Evolutionary conservation across 805 yeast species (phyloP).

Genomic region (Yarrowia hollandica): DNA sequence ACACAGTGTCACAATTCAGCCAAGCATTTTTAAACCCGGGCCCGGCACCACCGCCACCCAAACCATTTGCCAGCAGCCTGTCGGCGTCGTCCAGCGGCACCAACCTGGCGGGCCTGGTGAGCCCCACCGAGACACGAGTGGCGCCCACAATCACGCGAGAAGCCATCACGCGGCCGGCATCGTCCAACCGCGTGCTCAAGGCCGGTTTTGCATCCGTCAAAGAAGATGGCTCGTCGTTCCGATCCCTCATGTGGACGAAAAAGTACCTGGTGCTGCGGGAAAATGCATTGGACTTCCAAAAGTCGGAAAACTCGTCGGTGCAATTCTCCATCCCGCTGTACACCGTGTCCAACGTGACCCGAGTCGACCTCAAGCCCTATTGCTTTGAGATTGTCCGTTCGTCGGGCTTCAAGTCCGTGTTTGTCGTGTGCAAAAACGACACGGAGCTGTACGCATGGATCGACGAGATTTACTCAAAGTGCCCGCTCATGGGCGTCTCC

Average conservation of each 20-base stretch:
- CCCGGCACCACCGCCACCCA: slow-evolving; percentile 26
- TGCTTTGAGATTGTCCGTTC: slow-evolving; percentile 69
- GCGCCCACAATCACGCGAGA: slow-evolving; percentile 1
- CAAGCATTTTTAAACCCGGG: slow-evolving; percentile 28
- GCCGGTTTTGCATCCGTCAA: slow-evolving; percentile 90
- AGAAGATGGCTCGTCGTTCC: slow-evolving; percentile 74
- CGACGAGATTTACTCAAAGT: slow-evolving; percentile 64
- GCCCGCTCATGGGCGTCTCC: slow-evolving; percentile 60
- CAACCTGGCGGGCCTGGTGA: not conserved
- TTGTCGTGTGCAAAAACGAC: slow-evolving; percentile 73
- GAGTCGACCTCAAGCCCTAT: slow-evolving; percentile 70
- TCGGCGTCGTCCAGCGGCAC: not conserved
- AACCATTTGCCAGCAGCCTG: not conserved
- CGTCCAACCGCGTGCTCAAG: slow-evolving; percentile 35
- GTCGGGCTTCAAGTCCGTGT: slow-evolving; percentile 57
- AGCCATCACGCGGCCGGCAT: slow-evolving; percentile 11
- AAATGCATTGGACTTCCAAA: slow-evolving; percentile 70
- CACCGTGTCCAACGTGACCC: slow-evolving; percentile 61
- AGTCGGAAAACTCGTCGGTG: slow-evolving; percentile 42
- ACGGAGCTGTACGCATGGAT: slow-evolving; percentile 86
- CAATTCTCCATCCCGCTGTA: slow-evolving; percentile 51
- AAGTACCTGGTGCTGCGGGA: slow-evolving; percentile 78
- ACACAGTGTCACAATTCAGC: slow-evolving; percentile 16
- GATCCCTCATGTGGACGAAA: slow-evolving; percentile 90
- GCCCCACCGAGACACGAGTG: not conserved